phyloP scores from a whole-genome alignment of 441 rosid genomes.

The Viola pubescens region DNA sequence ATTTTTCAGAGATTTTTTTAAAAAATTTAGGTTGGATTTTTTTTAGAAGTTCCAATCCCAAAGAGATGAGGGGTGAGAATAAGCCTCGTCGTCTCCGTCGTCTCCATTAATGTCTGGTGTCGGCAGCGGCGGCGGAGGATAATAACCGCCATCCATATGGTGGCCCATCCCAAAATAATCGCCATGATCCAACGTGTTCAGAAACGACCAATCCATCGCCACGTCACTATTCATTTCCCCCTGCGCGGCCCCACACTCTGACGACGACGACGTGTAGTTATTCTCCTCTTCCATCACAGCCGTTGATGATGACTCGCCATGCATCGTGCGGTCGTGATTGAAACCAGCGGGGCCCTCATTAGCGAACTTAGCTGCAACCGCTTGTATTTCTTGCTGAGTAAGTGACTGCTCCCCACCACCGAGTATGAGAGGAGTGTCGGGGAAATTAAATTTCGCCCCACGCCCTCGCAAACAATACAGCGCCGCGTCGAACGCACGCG shows the following conservation, averaged over 20 bases:
- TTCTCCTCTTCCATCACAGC: slow-evolving; percentile 1
- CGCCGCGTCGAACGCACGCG: slow-evolving; percentile 90
- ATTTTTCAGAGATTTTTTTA: not conserved
- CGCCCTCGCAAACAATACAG: slow-evolving; percentile 61
- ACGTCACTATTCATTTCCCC: slow-evolving; percentile 3
- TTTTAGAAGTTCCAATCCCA: slow-evolving; percentile 24
- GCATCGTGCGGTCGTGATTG: not conserved
- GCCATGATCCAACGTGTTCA: slow-evolving; percentile 20
- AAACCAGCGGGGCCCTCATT: slow-evolving; percentile 15
- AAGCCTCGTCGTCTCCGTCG: slow-evolving; percentile 3
- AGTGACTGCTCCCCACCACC: slow-evolving; percentile 33
- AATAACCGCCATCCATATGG: slow-evolving; percentile 9
- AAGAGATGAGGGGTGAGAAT: slow-evolving; percentile 20
- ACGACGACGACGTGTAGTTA: slow-evolving; percentile 12
- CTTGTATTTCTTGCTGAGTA: slow-evolving; percentile 49
- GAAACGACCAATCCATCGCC: slow-evolving; percentile 39
- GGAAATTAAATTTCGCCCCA: slow-evolving; percentile 59
- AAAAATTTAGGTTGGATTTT: not conserved
- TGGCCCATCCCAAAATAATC: slow-evolving; percentile 8
- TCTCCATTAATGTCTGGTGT: not conserved
- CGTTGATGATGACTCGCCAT: not conserved
- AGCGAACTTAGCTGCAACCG: slow-evolving; percentile 45
- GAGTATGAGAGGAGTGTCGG: slow-evolving; percentile 39
- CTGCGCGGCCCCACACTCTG: slow-evolving; percentile 1
- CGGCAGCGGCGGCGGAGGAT: slow-evolving; percentile 3